phyloP scores from a whole-genome alignment of 805 yeast species.

The Sungouiozyma ichnusensis region DNA sequence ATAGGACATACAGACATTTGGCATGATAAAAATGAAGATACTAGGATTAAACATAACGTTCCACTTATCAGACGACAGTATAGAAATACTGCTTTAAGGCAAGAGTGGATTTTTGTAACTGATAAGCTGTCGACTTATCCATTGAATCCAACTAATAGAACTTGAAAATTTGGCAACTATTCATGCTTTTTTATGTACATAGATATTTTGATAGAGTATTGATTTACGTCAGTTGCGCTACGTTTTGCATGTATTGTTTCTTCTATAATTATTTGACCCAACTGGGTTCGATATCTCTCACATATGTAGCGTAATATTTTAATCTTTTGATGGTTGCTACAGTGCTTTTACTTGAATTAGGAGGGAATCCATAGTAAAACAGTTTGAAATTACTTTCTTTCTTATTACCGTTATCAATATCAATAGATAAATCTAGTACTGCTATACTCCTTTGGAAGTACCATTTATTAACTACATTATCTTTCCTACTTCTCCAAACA shows the following conservation, averaged over 20 bases:
- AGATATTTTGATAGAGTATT: not conserved
- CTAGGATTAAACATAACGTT: constrained; percentile 25
- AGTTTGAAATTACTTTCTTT: constrained; percentile 28
- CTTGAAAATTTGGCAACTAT: too few species aligned
- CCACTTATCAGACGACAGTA: constrained; percentile 22
- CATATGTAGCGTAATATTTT: constrained; percentile 19
- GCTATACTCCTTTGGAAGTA: constrained; percentile 86
- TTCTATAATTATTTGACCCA: constrained; percentile 16
- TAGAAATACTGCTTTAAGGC: constrained; percentile 18
- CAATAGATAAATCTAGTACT: constrained; percentile 37
- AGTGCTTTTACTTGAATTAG: constrained; percentile 10
- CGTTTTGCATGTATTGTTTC: too few species aligned
- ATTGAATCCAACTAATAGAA: not conserved
- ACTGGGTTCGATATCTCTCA: constrained; percentile 29
- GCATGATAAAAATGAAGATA: constrained; percentile 23
- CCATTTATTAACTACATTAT: constrained; percentile 94
- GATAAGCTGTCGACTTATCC: constrained; percentile 1
- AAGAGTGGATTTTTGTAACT: constrained; percentile 22
- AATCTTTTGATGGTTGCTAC: constrained; percentile 11
- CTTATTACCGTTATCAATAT: constrained; percentile 22
- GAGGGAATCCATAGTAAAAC: constrained; percentile 33
- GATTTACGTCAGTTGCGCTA: too few species aligned
- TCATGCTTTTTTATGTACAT: too few species aligned
- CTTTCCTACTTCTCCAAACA: constrained; percentile 81
- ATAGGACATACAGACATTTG: constrained; percentile 20